These are phyloP conservation scores for Stentor coeruleus DNA, from an alignment of 73 alveolate genomes.

Conservation along the genomic window DNA sequence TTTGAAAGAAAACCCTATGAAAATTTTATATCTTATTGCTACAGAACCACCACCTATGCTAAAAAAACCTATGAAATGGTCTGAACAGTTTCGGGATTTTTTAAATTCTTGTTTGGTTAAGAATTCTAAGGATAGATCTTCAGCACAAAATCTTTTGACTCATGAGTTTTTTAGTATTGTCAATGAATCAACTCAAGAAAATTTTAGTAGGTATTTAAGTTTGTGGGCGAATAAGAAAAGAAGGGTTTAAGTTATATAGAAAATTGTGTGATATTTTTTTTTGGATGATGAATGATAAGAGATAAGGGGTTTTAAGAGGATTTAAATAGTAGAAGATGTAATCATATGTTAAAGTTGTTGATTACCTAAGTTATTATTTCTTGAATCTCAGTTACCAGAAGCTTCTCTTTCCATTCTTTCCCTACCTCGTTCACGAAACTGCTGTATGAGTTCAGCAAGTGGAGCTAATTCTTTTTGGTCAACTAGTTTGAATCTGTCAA, in stretches of 20 bases:
- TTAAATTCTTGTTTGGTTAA: constrained; percentile 46
- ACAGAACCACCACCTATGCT: constrained; percentile 55
- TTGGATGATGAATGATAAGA: too few relatives aligned
- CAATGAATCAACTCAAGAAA: not conserved
- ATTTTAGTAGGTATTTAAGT: too few relatives aligned
- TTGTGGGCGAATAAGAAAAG: too few relatives aligned
- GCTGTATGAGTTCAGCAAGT: constrained; percentile 75
- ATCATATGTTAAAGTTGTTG: too few relatives aligned
- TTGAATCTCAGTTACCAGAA: too few relatives aligned
- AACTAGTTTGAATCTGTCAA: constrained; percentile 84
- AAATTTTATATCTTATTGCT: constrained; percentile 46
- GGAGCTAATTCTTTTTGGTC: constrained; percentile 96
- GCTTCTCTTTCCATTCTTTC: not conserved
- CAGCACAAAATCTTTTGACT: constrained; percentile 35
- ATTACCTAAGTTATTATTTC: too few relatives aligned
- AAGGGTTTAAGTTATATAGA: too few relatives aligned
- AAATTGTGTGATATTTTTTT: too few relatives aligned
- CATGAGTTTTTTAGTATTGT: not conserved
- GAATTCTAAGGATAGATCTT: constrained; percentile 43
- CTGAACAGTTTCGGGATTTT: too few relatives aligned
- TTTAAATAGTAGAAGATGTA: too few relatives aligned
- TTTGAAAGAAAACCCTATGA: constrained; percentile 46
- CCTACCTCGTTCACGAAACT: not conserved
- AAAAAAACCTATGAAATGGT: constrained; percentile 48
- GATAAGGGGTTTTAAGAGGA: too few relatives aligned